phyloP scores from a whole-genome alignment of 1,139 yeast genomes.

The Pneumocystis canis region DNA sequence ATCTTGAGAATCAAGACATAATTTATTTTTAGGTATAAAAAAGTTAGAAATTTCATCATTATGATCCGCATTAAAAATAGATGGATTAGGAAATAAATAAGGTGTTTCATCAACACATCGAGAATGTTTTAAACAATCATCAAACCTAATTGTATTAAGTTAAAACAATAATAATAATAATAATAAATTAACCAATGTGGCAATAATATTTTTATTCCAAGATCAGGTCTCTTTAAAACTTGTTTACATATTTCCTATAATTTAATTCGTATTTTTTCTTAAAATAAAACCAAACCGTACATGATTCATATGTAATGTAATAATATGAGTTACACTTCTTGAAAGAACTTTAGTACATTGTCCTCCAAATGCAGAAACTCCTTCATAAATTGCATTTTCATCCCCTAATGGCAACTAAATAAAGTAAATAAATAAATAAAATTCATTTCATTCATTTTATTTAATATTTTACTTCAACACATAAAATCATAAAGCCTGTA shows the following conservation, averaged over 20 bases:
- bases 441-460: no score
- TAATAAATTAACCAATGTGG: constrained; percentile 44
- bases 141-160: constrained; percentile 22
- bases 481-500: constrained; percentile 46
- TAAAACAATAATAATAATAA: constrained; percentile 19
- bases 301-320: constrained; percentile 43
- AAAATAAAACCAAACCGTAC: constrained; percentile 18
- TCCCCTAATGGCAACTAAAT: constrained; percentile 46
- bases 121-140: constrained; percentile 48
- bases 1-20: no score
- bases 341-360: constrained; percentile 49
- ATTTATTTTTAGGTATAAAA: not conserved
- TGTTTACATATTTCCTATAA: constrained; percentile 18
- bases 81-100: constrained; percentile 33
- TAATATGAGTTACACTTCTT: constrained; percentile 60
- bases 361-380: constrained; percentile 64
- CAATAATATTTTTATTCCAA: constrained; percentile 39
- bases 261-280: not conserved
- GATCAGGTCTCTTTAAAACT: constrained; percentile 12
- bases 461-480: constrained; percentile 25
- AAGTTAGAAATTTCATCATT: not conserved
- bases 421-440: no score
- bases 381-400: constrained; percentile 50
- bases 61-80: constrained; percentile 3
- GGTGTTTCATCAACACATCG: constrained; percentile 38